Evolutionary conservation across 768 basidiomycete species (phyloP), one percentile per base, ranked within the genome.

Genomic region (Hortiboletus flavorubellus): DNA sequence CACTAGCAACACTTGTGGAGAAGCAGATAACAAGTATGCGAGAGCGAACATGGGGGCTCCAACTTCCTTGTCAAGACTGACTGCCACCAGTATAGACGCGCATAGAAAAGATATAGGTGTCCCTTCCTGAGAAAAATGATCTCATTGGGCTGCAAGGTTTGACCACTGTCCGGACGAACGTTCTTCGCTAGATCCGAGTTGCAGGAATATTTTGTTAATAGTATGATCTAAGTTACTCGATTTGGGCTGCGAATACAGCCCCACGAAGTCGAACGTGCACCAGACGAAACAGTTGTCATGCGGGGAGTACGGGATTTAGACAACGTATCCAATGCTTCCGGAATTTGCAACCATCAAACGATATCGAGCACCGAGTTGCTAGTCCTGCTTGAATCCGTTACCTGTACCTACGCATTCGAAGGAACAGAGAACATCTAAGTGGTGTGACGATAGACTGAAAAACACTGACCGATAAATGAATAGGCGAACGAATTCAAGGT

Each of bases 121-220:
- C 21, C 35, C 15, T 31, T 2, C 18, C 21, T 41, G 49, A 14
- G 18, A 48, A 50, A 55, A 46, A 38, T 5, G 26, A 35, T 57
- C 14, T 38, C 43, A 68, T 61, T 64, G 56, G 66, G 18, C n/a
- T 54, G 47, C 9, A 49, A 23, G 11, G 21, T 26, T 48, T 21
- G 54, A 48, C 63, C 70, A 64, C 51, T 68, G 38, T 54, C 8
- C 14, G 49, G 37, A 66, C 70, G 68, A 70, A 70, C 71, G 69
- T 70, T 70, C 52, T 51, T 68, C 59, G 46, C 44, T 45, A 18
- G 12, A 26, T 26, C 26, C 26, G 26, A 26, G 15, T 34, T 2
- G 18, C 38, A 18, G n/a, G 38, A 33, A 15, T 30, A 29, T 45
- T 29, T 21, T 11, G 56, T 38, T 21, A 3, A 37, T 7, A 21